These are phyloP conservation scores for Zygoascus tannicola DNA, from an alignment of 805 yeast genomes.

Conservation along the genomic window DNA sequence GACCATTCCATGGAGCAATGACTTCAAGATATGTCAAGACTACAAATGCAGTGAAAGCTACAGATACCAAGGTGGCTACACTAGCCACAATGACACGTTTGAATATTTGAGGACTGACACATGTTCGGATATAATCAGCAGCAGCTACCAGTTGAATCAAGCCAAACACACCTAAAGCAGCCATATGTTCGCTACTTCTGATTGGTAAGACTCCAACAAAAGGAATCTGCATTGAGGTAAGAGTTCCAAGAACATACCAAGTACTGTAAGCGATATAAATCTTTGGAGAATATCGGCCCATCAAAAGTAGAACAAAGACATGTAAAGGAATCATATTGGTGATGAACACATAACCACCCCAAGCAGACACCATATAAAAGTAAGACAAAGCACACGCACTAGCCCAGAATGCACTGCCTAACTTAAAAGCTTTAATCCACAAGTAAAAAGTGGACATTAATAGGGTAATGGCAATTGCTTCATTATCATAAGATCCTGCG, in stretches of 20 bases:
- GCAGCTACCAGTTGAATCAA: conserved; percentile 81
- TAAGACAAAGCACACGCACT: conserved; percentile 77
- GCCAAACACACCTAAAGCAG: conserved; percentile 95
- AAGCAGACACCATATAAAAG: conserved; percentile 98
- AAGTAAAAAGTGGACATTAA: conserved; percentile 91
- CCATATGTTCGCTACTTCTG: conserved; percentile 96
- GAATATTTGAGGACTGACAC: conserved; percentile 66
- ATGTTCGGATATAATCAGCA: conserved; percentile 70
- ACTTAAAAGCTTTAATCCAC: conserved; percentile 90
- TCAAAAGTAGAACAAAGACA: conserved; percentile 75
- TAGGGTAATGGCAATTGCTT: conserved; percentile 94
- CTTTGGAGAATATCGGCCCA: conserved; percentile 87
- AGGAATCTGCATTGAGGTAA: conserved; percentile 98
- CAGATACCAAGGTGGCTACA: conserved; percentile 41
- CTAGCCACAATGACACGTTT: conserved; percentile 42
- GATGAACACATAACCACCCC: conserved; percentile 99
- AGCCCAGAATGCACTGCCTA: conserved; percentile 82
- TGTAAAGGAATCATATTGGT: conserved; percentile 96
- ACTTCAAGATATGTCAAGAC: conserved; percentile 81
- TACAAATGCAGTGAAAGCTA: conserved; percentile 66
- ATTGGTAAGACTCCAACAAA: conserved; percentile 97
- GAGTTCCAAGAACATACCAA: conserved; percentile 96
- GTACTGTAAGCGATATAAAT: conserved; percentile 87
- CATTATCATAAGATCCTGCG: conserved; percentile 98
- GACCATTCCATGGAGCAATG: conserved; percentile 99